Percentiles rank a stretch among this genome's conserved stretches.
Evolutionary conservation across 331 rosid genomes (phyloP).

Genomic region (Acacia concinna): DNA sequence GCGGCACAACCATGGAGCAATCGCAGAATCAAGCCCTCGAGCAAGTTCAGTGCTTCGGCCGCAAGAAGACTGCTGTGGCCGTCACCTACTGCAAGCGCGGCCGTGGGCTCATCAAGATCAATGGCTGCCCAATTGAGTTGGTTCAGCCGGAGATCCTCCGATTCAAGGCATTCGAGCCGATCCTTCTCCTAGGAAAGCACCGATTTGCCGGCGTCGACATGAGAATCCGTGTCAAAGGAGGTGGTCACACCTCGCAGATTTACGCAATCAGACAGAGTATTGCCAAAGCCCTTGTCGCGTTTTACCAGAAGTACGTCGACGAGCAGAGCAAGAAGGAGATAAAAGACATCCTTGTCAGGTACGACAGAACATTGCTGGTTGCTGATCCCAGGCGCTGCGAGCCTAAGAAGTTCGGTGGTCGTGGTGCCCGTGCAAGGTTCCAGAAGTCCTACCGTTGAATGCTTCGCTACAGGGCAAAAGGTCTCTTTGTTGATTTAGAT

Average conservation of each 20-base stretch:
- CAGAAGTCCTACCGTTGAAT: constrained; percentile 84
- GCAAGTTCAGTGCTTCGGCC: constrained; percentile 81
- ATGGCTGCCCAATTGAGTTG: constrained; percentile 77
- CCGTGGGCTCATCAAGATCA: constrained; percentile 76
- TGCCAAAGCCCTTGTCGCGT: constrained; percentile 75
- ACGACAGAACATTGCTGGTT: constrained; percentile 73
- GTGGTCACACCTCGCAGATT: constrained; percentile 84
- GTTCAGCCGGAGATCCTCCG: constrained; percentile 84
- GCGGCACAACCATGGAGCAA: constrained; percentile 34
- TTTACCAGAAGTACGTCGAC: constrained; percentile 77
- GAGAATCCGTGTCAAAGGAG: constrained; percentile 82
- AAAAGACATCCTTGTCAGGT: constrained; percentile 72
- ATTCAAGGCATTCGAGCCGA: constrained; percentile 84
- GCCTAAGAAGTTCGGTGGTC: constrained; percentile 97
- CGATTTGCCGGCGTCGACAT: constrained; percentile 77
- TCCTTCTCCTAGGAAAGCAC: constrained; percentile 73
- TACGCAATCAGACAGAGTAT: constrained; percentile 87
- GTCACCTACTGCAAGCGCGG: constrained; percentile 87
- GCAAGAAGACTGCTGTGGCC: constrained; percentile 84
- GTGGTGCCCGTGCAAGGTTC: constrained; percentile 89
- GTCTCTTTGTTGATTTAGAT: neutral
- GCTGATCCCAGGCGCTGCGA: constrained; percentile 89
- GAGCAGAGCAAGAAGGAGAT: constrained; percentile 90
- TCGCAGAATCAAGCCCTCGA: constrained; percentile 31
- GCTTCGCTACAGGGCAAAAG: neutral